Evolutionary conservation across 495 filamentous ascomycete species (phyloP), one percentile per base, ranked within the genome.

Genomic region (Neurospora hispaniola): DNA sequence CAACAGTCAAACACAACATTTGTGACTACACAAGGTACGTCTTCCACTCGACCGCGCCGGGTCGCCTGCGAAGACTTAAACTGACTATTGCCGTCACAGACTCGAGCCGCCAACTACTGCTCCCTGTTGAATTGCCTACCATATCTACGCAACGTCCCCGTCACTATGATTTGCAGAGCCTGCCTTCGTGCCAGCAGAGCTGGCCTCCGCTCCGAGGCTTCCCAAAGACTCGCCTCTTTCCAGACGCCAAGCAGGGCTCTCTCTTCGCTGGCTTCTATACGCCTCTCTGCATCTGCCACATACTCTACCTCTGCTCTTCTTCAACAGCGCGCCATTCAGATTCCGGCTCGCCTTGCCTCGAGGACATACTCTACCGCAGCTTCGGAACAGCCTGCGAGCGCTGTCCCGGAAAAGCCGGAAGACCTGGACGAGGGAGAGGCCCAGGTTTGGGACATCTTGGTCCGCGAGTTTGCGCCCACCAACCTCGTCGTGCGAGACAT

Each of bases 401-500:
- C 27, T 35, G 14, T 14, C 6, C 81, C 75, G 70, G 78, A 82
- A 71, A 84, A 84, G 69, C 84, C 84, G 71, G 79, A 75, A 66
- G 79, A 79, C 69, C 79, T 86, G 35, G 78, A 81, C 66, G 79
- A 81, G 2, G 82, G 82, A 70, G 85, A 86, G 71, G 80, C 84
- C 3, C 76, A 79, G 20, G 82, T 86, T 48, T 86, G 84, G 83
- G 84, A 85, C 70, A 77, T 75, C 46, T 74, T 86, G 20, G 48
- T 76, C 41, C 78, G 81, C 20, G 82, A 84, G 76, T 82, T 85
- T 68, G 68, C 77, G n/a, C 84, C 85, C 38, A 83, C 83, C 0
- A 74, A 84, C 69, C 81, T 85, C 35, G 74, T 87, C 77, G 91
- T 94, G n/a, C 89, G 89, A 77, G 91, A 94, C 80, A 87, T 94